phyloP scores from a whole-genome alignment of 2,329 filamentous ascomycete species.

The Colletotrichum truncatum region DNA sequence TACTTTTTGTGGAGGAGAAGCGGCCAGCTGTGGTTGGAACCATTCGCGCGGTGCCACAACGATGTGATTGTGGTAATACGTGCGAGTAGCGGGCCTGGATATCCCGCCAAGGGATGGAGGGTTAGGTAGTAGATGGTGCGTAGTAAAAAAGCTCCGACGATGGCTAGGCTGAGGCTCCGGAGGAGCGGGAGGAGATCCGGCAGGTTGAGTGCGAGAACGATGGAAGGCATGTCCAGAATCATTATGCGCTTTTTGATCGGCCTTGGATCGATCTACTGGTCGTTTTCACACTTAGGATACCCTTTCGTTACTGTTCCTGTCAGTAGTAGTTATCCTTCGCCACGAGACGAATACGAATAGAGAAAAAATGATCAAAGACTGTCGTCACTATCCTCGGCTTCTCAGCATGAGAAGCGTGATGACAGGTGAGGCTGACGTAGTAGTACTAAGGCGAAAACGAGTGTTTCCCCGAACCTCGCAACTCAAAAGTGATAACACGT shows the following conservation, averaged over 20 bases:
- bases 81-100: constrained; percentile 22
- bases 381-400: neutral
- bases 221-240: neutral
- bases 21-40: constrained; percentile 26
- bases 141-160: constrained; percentile 3
- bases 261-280: neutral
- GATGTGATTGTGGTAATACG: constrained; percentile 14
- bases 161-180: neutral
- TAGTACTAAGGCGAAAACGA: neutral
- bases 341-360: neutral
- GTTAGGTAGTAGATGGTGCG: constrained; percentile 27
- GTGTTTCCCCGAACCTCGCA: constrained; percentile 6
- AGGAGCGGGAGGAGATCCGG: neutral
- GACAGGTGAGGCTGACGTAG: neutral
- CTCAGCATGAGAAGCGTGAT: neutral
- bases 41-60: constrained; percentile 24
- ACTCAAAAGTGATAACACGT: neutral
- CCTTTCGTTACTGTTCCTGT: neutral
- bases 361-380: neutral
- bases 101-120: constrained; percentile 23
- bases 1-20: constrained; percentile 34
- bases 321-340: neutral
- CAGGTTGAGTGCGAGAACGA: neutral
- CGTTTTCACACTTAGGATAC: neutral
- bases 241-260: neutral